Evolutionary conservation across 306 rosid species (phyloP), one percentile per base, ranked within the genome.

Genomic region (Mucuna pruriens): DNA sequence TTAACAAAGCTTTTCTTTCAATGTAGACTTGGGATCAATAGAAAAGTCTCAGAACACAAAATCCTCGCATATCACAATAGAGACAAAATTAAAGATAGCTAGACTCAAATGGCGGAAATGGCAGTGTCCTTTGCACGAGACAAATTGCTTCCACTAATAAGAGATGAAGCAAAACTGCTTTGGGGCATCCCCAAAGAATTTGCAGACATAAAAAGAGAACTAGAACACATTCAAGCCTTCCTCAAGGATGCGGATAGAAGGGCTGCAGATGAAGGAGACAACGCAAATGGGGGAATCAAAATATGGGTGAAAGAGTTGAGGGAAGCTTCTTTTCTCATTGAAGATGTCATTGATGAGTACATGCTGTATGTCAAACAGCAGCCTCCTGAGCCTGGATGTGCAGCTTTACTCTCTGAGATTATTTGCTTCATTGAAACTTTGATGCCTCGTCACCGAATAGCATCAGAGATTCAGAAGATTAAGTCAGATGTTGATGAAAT

Each of bases 71-170:
- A 4, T 48, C 22, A 48, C 20, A 48, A 48, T 5, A 4, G 8
- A 48, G 8, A 20, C 11, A 4, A 54, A 54, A 54, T 9, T 10
- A 6, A 16, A 51, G 22, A 0, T 19, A 54, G 11, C 12, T 54
- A 25, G 16, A 25, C 36, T 10, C 12, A 48, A 29, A 79, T 75
- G 74, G 78, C 66, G 7, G 78, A 73, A 33, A 20, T n/a, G 5
- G 78, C 66, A 10, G 20, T 73, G 23, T 73, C 62, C 2, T 20
- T 73, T 1, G 48, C 31, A n/a, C 2, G 36, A 15, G 46, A n/a
- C 1, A n/a, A 72, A 11, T 15, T 72, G 16, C 0, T 26, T 19
- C 31, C 13, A n/a, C 11, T 72, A 4, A 12, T 72, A 4, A 49
- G 0, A n/a, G 64, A 72, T 10, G 40, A 29, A 33, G 63, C 19